Percentiles rank a stretch among this genome's conserved stretches.
phyloP scores from a whole-genome alignment of 305 asterid genomes.

The Nicotiana rustica region DNA sequence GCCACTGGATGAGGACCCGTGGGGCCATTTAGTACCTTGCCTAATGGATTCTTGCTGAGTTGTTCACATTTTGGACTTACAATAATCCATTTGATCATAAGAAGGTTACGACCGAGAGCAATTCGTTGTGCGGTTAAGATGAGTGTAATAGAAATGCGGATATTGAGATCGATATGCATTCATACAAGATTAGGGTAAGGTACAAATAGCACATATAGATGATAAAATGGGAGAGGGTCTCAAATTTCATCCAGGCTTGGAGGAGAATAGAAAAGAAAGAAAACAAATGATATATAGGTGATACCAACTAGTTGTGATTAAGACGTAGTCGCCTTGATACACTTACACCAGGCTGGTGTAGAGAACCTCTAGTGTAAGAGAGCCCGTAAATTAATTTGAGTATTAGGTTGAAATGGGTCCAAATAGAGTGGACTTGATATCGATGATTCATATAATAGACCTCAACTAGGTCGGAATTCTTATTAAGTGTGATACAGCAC shows the following conservation, averaged over 20 bases:
- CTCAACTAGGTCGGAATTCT: not conserved
- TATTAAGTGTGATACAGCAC: not conserved
- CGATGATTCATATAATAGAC: not conserved
- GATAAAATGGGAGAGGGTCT: not conserved
- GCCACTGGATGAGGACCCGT: not conserved
- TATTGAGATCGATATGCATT: too few species aligned
- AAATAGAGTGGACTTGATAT: not conserved
- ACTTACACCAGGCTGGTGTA: not conserved
- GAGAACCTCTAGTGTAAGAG: not conserved
- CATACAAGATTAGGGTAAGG: not conserved
- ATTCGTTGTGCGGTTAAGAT: not conserved
- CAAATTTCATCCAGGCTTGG: not conserved
- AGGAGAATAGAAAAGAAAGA: not conserved
- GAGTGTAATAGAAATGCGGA: not conserved
- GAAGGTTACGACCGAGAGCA: not conserved
- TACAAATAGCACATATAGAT: not conserved
- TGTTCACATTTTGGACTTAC: not conserved
- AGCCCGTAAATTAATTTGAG: not conserved
- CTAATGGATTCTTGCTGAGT: not conserved
- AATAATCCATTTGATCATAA: not conserved
- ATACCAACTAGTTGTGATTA: not conserved
- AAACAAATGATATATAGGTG: not conserved
- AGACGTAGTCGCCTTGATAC: not conserved
- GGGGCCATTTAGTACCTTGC: not conserved
- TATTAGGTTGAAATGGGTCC: not conserved